phyloP scores from a whole-genome alignment of 192 early-diverging fungal genomes.

The Backusella australiensis region DNA sequence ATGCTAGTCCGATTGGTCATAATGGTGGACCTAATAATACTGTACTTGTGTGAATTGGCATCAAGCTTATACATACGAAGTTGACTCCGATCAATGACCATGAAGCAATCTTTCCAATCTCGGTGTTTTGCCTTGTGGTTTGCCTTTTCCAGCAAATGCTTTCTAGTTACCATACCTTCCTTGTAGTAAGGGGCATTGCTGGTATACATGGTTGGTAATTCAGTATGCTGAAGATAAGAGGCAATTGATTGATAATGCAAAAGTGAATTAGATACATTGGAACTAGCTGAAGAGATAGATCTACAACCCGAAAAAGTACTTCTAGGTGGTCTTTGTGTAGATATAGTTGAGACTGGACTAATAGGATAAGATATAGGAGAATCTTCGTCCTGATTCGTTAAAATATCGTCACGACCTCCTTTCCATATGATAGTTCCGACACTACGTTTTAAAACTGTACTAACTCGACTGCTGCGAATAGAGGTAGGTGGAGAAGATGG shows the following conservation, averaged over 20 bases:
- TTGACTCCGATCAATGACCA: constrained; percentile 70
- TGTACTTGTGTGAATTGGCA: neutral
- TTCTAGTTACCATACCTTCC: constrained; percentile 83
- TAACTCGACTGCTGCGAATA: neutral
- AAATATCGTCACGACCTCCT: neutral
- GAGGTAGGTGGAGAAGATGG: constrained; percentile 5
- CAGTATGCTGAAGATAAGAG: constrained; percentile 16
- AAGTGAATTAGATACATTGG: neutral
- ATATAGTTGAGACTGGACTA: neutral
- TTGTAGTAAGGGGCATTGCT: constrained; percentile 44
- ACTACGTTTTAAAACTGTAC: constrained; percentile 23
- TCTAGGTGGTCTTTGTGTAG: neutral
- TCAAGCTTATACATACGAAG: constrained; percentile 64
- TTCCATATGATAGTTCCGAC: constrained; percentile 31
- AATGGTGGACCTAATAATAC: constrained; percentile 10
- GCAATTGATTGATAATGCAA: neutral
- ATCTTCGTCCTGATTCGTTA: neutral
- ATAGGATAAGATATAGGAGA: constrained; percentile 1
- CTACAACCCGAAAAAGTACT: neutral
- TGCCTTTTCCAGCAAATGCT: constrained; percentile 76
- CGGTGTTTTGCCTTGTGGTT: constrained; percentile 80
- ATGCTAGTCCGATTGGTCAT: constrained; percentile 9
- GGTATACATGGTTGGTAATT: constrained; percentile 19
- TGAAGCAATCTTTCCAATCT: constrained; percentile 82
- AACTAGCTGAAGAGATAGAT: neutral